These are phyloP conservation scores for Rhododendron vialii DNA, from an alignment of 148 eudicot species.

Conservation along the genomic window DNA sequence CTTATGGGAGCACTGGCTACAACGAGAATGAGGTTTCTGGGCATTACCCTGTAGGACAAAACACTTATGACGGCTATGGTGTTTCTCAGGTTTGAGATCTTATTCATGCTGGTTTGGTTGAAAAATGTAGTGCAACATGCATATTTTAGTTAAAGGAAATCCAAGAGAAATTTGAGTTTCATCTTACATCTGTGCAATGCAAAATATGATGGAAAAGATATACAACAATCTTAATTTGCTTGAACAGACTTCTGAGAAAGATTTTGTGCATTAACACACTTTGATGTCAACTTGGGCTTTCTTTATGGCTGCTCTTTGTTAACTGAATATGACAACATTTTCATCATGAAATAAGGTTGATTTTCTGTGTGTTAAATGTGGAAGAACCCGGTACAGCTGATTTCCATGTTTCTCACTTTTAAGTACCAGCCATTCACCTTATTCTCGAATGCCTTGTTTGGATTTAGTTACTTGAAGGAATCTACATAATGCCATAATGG, in stretches of 20 bases:
- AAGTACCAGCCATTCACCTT: neutral
- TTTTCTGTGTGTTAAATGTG: neutral
- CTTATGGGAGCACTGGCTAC: slow-evolving; percentile 61
- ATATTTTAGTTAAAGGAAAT: neutral
- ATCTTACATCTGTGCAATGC: neutral
- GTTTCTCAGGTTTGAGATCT: slow-evolving; percentile 50
- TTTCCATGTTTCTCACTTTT: neutral
- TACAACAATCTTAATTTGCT: neutral
- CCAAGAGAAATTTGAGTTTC: neutral
- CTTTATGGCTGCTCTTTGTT: neutral
- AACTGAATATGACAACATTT: neutral
- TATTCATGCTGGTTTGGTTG: neutral
- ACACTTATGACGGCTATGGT: slow-evolving; percentile 47
- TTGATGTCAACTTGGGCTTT: neutral
- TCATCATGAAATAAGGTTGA: neutral
- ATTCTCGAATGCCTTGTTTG: neutral
- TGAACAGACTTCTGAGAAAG: neutral
- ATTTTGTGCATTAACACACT: neutral
- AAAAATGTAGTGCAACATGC: neutral
- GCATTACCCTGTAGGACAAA: slow-evolving; percentile 49
- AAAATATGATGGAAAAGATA: neutral
- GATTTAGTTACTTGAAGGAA: neutral
- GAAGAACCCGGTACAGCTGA: neutral
- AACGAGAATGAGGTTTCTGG: slow-evolving; percentile 47
- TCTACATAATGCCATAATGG: neutral